These are phyloP conservation scores for Leccinum variicolor DNA, from an alignment of 768 basidiomycete genomes.

Conservation along the genomic window DNA sequence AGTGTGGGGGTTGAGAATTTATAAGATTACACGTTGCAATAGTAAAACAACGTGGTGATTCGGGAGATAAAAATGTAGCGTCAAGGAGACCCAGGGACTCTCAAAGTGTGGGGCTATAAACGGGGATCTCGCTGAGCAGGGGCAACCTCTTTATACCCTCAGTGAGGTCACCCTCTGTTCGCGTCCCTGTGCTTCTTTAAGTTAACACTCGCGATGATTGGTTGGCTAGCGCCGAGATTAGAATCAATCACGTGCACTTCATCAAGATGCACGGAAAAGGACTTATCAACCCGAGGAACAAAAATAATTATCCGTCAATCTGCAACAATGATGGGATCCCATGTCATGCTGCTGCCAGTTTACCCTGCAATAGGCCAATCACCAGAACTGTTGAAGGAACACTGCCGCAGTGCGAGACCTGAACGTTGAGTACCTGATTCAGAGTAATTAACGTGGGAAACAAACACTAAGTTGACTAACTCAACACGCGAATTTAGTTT, in stretches of 20 bases:
- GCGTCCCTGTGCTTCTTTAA: too few species aligned
- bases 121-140: conserved; percentile 1
- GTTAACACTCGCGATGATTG: too few species aligned
- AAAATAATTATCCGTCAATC: not conserved
- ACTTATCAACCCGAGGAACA: not conserved
- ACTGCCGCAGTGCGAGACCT: too few species aligned
- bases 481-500: too few species aligned
- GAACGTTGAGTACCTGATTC: too few species aligned
- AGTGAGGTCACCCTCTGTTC: too few species aligned
- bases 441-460: not conserved
- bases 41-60: not conserved
- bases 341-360: not conserved
- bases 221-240: not conserved
- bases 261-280: not conserved
- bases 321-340: not conserved
- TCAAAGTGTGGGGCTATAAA: not conserved
- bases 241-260: not conserved
- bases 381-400: not conserved
- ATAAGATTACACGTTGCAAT: conserved; percentile 6
- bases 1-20: not conserved
- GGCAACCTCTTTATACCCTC: not conserved
- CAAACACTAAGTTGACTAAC: too few species aligned
- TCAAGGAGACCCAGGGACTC: not conserved
- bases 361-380: not conserved
- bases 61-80: not conserved